Conservation (phyloP, 2,329 filamentous ascomycete species). For the Apiospora aurea region DNA sequence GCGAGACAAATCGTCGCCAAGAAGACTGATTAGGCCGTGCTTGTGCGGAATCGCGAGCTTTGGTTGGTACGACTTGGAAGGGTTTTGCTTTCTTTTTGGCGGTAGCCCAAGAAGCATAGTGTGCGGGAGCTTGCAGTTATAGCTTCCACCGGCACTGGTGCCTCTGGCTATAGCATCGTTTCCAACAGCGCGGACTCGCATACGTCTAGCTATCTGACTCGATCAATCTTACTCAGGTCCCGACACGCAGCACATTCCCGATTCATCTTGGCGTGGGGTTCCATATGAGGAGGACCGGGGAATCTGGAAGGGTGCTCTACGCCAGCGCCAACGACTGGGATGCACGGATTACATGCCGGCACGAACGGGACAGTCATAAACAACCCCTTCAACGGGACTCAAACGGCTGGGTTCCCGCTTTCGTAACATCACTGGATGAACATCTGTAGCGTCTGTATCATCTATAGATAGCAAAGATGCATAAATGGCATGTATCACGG, state of each 20-base stretch:
- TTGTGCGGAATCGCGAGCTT: not conserved
- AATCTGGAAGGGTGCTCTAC: slow-evolving; percentile 2
- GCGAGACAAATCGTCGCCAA: slow-evolving; percentile 10
- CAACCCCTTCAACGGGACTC: not conserved
- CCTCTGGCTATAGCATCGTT: not conserved
- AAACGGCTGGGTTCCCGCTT: no score
- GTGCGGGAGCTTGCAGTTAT: slow-evolving; percentile 6
- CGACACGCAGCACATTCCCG: not conserved
- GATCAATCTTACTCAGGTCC: slow-evolving; percentile 13
- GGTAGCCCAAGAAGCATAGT: not conserved
- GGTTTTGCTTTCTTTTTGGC: not conserved
- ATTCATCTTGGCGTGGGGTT: slow-evolving; percentile 18
- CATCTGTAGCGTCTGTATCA: not conserved
- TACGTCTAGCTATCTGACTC: not conserved
- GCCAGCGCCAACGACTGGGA: not conserved
- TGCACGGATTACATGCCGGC: slow-evolving; percentile 7
- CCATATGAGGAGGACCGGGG: not conserved
- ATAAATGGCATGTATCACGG: no score
- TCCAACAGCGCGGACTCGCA: not conserved
- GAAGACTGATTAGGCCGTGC: not conserved
- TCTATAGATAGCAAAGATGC: not conserved
- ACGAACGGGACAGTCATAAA: not conserved
- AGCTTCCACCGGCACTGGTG: slow-evolving; percentile 1
- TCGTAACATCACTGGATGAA: no score
- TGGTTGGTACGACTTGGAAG: not conserved